phyloP scores from a whole-genome alignment of 1,139 yeast species.

The Geotrichum siamense region DNA sequence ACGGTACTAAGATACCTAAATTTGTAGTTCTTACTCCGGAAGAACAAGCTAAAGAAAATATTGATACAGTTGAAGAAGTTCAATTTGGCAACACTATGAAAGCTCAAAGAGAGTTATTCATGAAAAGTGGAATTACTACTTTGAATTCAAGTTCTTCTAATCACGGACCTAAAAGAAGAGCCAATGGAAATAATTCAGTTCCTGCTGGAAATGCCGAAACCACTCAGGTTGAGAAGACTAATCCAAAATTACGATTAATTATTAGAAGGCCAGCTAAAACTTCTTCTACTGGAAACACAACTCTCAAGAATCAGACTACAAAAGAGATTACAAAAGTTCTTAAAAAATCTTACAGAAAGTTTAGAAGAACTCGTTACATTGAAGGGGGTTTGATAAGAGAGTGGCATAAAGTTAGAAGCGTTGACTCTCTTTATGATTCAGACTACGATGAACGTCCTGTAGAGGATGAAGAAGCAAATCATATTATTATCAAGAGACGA shows the following conservation, averaged over 20 bases:
- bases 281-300: background rate
- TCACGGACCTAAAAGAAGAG: background rate
- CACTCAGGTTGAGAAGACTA: slow-evolving; percentile 2
- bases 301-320: slow-evolving; percentile 5
- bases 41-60: slow-evolving; percentile 43
- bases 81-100: slow-evolving; percentile 67
- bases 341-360: slow-evolving; percentile 23
- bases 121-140: slow-evolving; percentile 29
- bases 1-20: slow-evolving; percentile 12
- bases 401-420: slow-evolving; percentile 28
- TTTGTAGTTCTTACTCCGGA: slow-evolving; percentile 37
- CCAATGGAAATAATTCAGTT: slow-evolving; percentile 2
- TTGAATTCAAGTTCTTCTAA: background rate
- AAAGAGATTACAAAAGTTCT: slow-evolving; percentile 26
- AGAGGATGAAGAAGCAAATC: slow-evolving; percentile 2
- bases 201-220: background rate
- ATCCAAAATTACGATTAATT: slow-evolving; percentile 8
- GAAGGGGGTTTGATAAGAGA: slow-evolving; percentile 27
- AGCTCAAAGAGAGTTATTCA: slow-evolving; percentile 50
- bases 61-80: slow-evolving; percentile 64
- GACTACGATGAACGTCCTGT: slow-evolving; percentile 20
- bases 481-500: background rate
- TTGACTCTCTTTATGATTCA: slow-evolving; percentile 33
- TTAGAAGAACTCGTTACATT: slow-evolving; percentile 21
- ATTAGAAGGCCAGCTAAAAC: slow-evolving; percentile 8